These are phyloP conservation scores for Sugiyamaella grinbergsii DNA, from an alignment of 1,139 yeast species.

Conservation along the genomic window DNA sequence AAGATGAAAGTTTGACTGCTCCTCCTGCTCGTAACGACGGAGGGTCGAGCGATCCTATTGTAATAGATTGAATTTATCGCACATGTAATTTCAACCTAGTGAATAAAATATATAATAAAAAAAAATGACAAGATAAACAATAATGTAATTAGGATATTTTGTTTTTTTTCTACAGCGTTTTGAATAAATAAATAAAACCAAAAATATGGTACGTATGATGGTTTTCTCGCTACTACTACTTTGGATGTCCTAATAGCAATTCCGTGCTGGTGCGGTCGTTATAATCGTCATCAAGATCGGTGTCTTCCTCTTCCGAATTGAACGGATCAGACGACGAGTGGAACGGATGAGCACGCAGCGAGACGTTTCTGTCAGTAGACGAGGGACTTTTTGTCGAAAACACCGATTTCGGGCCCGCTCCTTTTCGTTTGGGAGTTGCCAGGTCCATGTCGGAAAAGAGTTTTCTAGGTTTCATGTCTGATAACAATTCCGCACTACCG, in stretches of 20 bases:
- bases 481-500: slow-evolving; percentile 26
- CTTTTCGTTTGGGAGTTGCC: background rate
- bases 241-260: background rate
- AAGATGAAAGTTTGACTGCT: slow-evolving; percentile 18
- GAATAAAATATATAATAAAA: background rate
- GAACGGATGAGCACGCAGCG: slow-evolving; percentile 9
- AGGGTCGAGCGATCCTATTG: slow-evolving; percentile 19
- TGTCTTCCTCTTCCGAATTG: slow-evolving; percentile 32
- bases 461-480: slow-evolving; percentile 31
- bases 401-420: slow-evolving; percentile 7
- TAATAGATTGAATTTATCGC: slow-evolving; percentile 17
- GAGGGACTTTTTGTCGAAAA: background rate
- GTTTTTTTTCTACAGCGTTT: background rate
- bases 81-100: background rate
- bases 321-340: slow-evolving; percentile 15
- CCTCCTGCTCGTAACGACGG: slow-evolving; percentile 6
- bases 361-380: background rate
- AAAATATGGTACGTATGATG: background rate
- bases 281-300: slow-evolving; percentile 32
- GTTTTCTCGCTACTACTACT: too few relatives aligned
- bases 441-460: slow-evolving; percentile 27
- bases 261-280: background rate
- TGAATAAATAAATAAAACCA: slow-evolving; percentile 5
- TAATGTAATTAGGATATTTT: background rate
- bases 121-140: background rate